These are phyloP conservation scores for Yamagishiella unicocca DNA, from an alignment of 139 green algal species.

Conservation along the genomic window DNA sequence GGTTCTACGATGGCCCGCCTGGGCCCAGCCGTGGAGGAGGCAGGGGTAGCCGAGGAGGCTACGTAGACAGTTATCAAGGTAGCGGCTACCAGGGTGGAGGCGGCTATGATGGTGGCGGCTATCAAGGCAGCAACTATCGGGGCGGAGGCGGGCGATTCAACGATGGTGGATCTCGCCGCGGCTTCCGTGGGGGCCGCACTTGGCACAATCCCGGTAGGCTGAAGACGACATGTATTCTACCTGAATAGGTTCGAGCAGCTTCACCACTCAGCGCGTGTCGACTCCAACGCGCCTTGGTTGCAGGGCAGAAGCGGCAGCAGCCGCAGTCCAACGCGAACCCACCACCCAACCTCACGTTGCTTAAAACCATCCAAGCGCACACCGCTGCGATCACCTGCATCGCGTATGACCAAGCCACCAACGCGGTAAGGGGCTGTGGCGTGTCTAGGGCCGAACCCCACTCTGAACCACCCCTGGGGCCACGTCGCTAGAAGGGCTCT, in stretches of 20 bases:
- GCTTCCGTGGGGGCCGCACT: constrained; percentile 21
- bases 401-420: constrained; percentile 29
- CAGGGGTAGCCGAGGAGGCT: neutral
- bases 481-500: too few relatives aligned
- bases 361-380: constrained; percentile 42
- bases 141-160: constrained; percentile 33
- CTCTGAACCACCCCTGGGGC: too few relatives aligned
- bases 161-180: constrained; percentile 16
- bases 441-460: too few relatives aligned
- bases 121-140: constrained; percentile 3
- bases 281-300: neutral
- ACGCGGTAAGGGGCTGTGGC: constrained; percentile 44
- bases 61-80: neutral
- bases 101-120: constrained; percentile 4
- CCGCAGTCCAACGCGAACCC: constrained; percentile 38
- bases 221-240: too few relatives aligned
- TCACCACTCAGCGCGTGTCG: too few relatives aligned
- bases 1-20: constrained; percentile 8
- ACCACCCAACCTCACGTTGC: constrained; percentile 19
- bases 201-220: constrained; percentile 38
- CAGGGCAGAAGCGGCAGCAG: constrained; percentile 33
- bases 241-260: too few relatives aligned
- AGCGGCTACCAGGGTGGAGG: constrained; percentile 40
- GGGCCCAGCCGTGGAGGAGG: neutral
- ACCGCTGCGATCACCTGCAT: constrained; percentile 12